These are phyloP conservation scores for Beta vulgaris DNA, from an alignment of 148 eudicot species.

Conservation along the genomic window DNA sequence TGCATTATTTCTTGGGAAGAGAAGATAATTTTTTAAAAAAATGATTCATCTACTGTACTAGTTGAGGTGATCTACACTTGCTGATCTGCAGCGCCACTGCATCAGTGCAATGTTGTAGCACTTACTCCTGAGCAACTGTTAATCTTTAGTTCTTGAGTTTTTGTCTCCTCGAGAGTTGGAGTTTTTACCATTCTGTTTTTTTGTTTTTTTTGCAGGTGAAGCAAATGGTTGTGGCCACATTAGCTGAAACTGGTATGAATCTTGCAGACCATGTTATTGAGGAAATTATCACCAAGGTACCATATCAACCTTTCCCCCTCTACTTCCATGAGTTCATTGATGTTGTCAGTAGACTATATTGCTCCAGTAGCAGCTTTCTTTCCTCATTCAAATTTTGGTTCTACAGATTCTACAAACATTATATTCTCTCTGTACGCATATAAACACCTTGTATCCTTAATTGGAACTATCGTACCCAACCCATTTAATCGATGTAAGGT, in stretches of 20 bases:
- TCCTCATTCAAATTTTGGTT: neutral
- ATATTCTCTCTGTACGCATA: too few species aligned
- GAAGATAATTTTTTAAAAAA: neutral
- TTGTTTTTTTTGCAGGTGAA: constrained; percentile 51
- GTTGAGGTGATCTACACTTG: neutral
- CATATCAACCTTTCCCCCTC: constrained; percentile 1
- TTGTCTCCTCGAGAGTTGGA: neutral
- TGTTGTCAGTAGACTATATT: neutral
- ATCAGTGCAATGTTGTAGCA: neutral
- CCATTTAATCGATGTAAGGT: too few species aligned
- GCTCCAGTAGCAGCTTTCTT: neutral
- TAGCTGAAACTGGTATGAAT: constrained; percentile 96
- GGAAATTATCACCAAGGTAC: constrained; percentile 86
- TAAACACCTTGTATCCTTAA: too few species aligned
- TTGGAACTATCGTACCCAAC: too few species aligned
- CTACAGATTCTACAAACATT: neutral
- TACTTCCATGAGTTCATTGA: neutral
- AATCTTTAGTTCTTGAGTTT: neutral
- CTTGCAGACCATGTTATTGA: constrained; percentile 85
- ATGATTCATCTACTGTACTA: neutral
- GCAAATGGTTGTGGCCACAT: constrained; percentile 95
- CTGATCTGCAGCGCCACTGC: neutral
- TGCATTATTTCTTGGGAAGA: neutral
- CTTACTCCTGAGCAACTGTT: neutral
- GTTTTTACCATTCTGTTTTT: neutral